Evolutionary conservation across 495 filamentous ascomycete species (phyloP), one percentile per base, ranked within the genome.

Genomic region (Trichoderma erinaceum): DNA sequence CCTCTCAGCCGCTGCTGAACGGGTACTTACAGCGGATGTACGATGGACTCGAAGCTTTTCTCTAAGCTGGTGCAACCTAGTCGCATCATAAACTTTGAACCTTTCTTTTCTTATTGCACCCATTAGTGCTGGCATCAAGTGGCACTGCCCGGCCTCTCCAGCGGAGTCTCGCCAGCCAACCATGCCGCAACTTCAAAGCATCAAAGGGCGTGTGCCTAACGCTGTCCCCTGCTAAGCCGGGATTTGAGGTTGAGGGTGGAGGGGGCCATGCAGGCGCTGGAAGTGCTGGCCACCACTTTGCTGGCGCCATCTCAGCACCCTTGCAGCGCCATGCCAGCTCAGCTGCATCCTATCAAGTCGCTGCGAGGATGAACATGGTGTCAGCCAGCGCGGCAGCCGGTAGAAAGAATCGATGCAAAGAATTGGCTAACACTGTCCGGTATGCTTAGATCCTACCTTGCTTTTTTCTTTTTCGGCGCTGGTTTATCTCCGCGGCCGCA

Each of bases 371-470:
- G 48, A 52, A n/a, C 15, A 52, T 5, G 48, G 15, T 3, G 48
- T 1, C 7, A 25, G 48, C 8, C 35, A 38, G 35, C 35, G 35
- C 35, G 35, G 35, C 5, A 38, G 8, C 5, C 35, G 35, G 35
- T 38, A 38, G 35, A 21, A 4, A 23, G 21, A 52, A 23, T 6
- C 13, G 16, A 50, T 10, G 21, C 8, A n/a, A 18, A 52, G 18
- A 52, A n/a, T 10, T 23, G 48, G 48, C 48, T 52, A 52, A 21
- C 48, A 52, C 18, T 21, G 48, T 52, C 48, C 48, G 48, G 48
- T 52, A 52, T 52, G 48, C 48, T 52, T 52, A 52, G 48, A 52
- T 52, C 48, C 25, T 23, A 52, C 48, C 48, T 52, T 52, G 48
- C 48, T 52, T 23, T n/a, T 5, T 52, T 18, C 8, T 23, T n/a